Percentiles rank a stretch among this genome's conserved stretches.
These are phyloP conservation scores for Sporothrix globosa DNA, from an alignment of 2,329 filamentous ascomycete genomes.

Conservation along the genomic window DNA sequence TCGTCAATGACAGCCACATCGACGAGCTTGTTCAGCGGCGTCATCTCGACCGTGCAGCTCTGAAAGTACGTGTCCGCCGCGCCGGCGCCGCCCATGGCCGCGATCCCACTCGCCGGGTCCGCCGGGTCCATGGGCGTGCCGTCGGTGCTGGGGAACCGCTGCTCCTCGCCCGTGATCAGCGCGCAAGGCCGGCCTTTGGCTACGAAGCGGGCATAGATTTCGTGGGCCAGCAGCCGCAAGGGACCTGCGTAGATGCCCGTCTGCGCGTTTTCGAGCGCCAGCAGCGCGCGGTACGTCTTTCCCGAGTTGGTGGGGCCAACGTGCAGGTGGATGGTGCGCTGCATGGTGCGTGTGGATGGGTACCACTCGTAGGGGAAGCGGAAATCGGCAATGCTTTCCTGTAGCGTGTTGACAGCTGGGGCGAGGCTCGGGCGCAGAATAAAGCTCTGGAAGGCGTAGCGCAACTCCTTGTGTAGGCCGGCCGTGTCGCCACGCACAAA, in stretches of 20 bases:
- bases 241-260: slow-evolving; percentile 89
- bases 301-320: slow-evolving; percentile 97
- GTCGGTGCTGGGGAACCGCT: slow-evolving; percentile 63
- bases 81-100: slow-evolving; percentile 24
- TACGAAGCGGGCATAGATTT: slow-evolving; percentile 86
- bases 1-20: slow-evolving; percentile 97
- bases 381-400: slow-evolving; percentile 73
- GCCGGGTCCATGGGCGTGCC: slow-evolving; percentile 20
- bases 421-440: slow-evolving; percentile 62
- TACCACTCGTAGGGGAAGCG: slow-evolving; percentile 94
- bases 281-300: slow-evolving; percentile 93
- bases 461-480: slow-evolving; percentile 62
- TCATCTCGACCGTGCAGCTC: slow-evolving; percentile 95
- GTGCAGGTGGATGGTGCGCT: slow-evolving; percentile 85
- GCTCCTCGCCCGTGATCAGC: slow-evolving; percentile 89
- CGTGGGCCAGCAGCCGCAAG: slow-evolving; percentile 83
- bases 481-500: slow-evolving; percentile 58
- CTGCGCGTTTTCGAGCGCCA: slow-evolving; percentile 75
- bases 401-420: slow-evolving; percentile 55
- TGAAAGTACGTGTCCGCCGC: slow-evolving; percentile 60
- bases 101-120: neutral
- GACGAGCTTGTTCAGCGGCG: slow-evolving; percentile 57
- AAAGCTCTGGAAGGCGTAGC: slow-evolving; percentile 69
- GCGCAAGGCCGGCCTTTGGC: slow-evolving; percentile 77
- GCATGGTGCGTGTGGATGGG: slow-evolving; percentile 76